phyloP scores from a whole-genome alignment of 805 yeast genomes.

The Cyberlindnera japonica region DNA sequence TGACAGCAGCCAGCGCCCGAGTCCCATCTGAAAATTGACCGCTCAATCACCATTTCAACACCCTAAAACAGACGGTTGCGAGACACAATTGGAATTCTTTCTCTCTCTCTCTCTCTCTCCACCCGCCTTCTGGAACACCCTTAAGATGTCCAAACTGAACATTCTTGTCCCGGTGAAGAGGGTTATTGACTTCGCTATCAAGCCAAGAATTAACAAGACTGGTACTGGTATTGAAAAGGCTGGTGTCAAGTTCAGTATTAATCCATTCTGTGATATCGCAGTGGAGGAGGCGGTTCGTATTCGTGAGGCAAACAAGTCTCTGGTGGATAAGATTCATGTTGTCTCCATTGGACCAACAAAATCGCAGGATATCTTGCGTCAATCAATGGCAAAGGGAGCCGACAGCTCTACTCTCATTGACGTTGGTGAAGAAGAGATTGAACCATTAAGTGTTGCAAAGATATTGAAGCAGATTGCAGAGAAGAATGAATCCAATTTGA shows the following conservation, averaged over 20 bases:
- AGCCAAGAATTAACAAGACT: constrained; percentile 87
- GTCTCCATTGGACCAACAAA: constrained; percentile 87
- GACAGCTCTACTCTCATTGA: constrained; percentile 82
- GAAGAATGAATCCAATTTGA: constrained; percentile 67
- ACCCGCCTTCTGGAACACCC: too few relatives aligned
- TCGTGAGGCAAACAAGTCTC: constrained; percentile 56
- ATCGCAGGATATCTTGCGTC: constrained; percentile 82
- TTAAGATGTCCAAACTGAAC: constrained; percentile 46
- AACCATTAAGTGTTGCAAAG: constrained; percentile 89
- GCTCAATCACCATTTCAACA: background rate
- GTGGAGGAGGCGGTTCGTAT: constrained; percentile 89
- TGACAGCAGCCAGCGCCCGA: background rate
- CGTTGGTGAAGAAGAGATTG: constrained; percentile 67
- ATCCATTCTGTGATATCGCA: constrained; percentile 98
- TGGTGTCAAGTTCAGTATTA: constrained; percentile 88
- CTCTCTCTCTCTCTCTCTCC: too few relatives aligned
- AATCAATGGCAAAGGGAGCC: constrained; percentile 93
- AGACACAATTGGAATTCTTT: too few relatives aligned
- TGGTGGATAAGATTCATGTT: constrained; percentile 82
- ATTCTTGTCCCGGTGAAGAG: constrained; percentile 93
- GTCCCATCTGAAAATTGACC: background rate
- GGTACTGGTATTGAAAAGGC: constrained; percentile 76
- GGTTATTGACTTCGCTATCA: constrained; percentile 89
- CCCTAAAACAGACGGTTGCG: background rate
- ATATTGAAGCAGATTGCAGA: constrained; percentile 70